Percentiles rank a stretch among this genome's conserved stretches.
Evolutionary conservation across 805 yeast species (phyloP).

Genomic region (Starmerella tilneyi): DNA sequence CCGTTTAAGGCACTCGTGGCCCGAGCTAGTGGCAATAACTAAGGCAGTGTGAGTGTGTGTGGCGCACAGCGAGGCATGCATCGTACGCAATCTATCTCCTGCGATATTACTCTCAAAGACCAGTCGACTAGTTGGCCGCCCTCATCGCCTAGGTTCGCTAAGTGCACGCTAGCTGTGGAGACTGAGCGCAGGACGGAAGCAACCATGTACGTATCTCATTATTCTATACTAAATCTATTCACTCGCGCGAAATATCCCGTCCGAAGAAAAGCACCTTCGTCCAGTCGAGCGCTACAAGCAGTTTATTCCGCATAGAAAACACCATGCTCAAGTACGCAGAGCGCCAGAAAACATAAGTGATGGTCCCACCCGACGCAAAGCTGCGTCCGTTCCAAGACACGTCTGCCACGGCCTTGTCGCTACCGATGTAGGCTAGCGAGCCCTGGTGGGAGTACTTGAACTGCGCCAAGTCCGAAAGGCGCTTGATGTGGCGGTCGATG

Average conservation of each 20-base stretch:
- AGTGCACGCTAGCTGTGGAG: too few relatives aligned
- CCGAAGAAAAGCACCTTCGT: slow-evolving; percentile 77
- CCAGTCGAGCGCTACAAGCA: slow-evolving; percentile 84
- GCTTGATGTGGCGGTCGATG: slow-evolving; percentile 30
- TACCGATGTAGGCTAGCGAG: slow-evolving; percentile 85
- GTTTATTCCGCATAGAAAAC: slow-evolving; percentile 76
- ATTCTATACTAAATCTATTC: slow-evolving; percentile 21
- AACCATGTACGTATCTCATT: neutral
- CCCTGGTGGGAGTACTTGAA: slow-evolving; percentile 85
- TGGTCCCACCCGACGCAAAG: slow-evolving; percentile 70
- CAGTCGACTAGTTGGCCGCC: too few relatives aligned
- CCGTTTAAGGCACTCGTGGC: too few relatives aligned
- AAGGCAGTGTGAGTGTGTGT: too few relatives aligned
- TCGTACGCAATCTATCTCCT: too few relatives aligned
- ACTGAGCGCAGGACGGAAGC: too few relatives aligned
- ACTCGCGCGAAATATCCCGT: slow-evolving; percentile 86
- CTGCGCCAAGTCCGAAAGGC: slow-evolving; percentile 35
- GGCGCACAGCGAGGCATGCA: too few relatives aligned
- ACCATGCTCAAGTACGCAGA: slow-evolving; percentile 89
- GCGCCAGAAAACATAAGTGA: slow-evolving; percentile 91
- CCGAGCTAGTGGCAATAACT: too few relatives aligned
- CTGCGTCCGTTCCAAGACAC: slow-evolving; percentile 59
- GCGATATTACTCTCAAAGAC: too few relatives aligned
- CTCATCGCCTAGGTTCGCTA: too few relatives aligned
- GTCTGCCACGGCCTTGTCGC: slow-evolving; percentile 88